phyloP scores from a whole-genome alignment of 345 rosid species.

The Hibiscus syriacus region DNA sequence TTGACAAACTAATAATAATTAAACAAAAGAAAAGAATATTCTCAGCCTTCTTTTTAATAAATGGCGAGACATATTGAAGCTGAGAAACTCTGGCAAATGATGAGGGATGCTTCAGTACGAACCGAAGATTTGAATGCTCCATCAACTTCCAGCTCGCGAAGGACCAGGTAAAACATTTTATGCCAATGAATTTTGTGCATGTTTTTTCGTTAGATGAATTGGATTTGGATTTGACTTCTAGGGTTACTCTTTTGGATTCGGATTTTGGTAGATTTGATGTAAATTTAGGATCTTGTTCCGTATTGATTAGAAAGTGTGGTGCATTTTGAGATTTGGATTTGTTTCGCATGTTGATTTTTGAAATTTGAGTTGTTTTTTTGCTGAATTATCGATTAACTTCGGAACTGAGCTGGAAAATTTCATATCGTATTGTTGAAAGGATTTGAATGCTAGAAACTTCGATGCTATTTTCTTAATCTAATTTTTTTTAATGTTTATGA shows the following conservation, averaged over 20 bases:
- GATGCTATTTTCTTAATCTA: background rate
- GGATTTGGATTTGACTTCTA: conserved; percentile 2
- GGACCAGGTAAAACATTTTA: conserved; percentile 10
- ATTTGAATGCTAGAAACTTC: background rate
- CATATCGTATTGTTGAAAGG: background rate
- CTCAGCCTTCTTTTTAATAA: background rate
- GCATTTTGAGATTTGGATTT: no score
- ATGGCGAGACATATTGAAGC: conserved; percentile 2
- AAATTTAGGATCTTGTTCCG: background rate
- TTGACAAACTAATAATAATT: background rate
- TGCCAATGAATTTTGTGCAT: background rate
- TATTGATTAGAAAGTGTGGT: no score
- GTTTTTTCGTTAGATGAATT: background rate
- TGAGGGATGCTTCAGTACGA: conserved; percentile 11
- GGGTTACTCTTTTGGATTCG: background rate
- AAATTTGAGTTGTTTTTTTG: background rate
- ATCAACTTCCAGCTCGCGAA: conserved; percentile 18
- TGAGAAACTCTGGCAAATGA: background rate
- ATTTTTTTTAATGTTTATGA: background rate
- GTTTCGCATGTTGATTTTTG: conserved; percentile 3
- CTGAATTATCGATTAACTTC: background rate
- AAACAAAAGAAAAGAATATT: background rate
- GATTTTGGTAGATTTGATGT: background rate
- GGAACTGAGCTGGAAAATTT: background rate
- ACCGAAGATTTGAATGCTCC: conserved; percentile 17